Percentiles rank a stretch among this genome's conserved stretches.
These are phyloP conservation scores for Penicillium glabrum DNA, from an alignment of 2,329 filamentous ascomycete species.

Conservation along the genomic window DNA sequence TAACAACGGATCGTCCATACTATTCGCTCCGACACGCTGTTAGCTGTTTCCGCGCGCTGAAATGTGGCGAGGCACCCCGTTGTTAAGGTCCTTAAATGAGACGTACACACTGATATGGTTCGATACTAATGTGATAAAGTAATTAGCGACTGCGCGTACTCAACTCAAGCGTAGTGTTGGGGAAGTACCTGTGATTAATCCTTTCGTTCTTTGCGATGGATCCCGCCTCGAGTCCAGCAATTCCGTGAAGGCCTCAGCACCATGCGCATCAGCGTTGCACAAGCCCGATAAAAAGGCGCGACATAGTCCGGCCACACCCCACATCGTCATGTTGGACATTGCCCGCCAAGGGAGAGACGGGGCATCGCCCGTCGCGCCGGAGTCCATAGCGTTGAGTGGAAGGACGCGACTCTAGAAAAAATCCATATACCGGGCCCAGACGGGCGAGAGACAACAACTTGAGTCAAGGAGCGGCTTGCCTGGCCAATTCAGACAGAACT, in stretches of 20 bases:
- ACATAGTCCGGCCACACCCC: conserved; percentile 67
- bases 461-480: conserved; percentile 8
- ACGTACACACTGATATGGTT: conserved; percentile 89
- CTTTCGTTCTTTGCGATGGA: conserved; percentile 65
- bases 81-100: conserved; percentile 28
- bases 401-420: conserved; percentile 17
- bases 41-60: conserved; percentile 23
- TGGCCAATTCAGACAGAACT: conserved; percentile 4
- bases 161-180: neutral
- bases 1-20: conserved; percentile 88
- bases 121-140: conserved; percentile 59
- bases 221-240: conserved; percentile 73
- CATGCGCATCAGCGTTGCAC: conserved; percentile 73
- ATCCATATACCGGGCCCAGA: conserved; percentile 22
- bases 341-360: conserved; percentile 62
- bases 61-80: conserved; percentile 13
- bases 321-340: conserved; percentile 73
- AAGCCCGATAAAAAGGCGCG: conserved; percentile 73
- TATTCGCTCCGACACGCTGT: conserved; percentile 43
- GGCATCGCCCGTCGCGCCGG: conserved; percentile 42
- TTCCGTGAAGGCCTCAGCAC: conserved; percentile 71
- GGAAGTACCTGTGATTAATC: conserved; percentile 75
- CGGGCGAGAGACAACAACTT: neutral
- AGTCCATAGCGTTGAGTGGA: conserved; percentile 37
- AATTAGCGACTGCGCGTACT: conserved; percentile 5